These are phyloP conservation scores for Candida cerambycidarum DNA, from an alignment of 805 yeast genomes.

Conservation along the genomic window DNA sequence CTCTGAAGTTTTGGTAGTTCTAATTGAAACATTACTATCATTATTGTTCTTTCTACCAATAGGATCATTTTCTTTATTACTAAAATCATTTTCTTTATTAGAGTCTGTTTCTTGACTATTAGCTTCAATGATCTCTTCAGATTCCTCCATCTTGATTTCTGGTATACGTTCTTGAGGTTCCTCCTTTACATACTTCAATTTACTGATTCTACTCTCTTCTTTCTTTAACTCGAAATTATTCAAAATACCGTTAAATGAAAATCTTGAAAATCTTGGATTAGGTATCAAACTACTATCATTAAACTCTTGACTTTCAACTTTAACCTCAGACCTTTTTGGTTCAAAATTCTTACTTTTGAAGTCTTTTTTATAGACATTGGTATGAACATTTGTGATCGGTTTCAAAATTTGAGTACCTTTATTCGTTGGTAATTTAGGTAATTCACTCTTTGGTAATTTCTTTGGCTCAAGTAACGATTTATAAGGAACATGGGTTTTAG, in stretches of 20 bases:
- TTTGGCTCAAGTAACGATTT: slow-evolving; percentile 10
- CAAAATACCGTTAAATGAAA: slow-evolving; percentile 41
- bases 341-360: neutral
- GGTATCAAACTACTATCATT: slow-evolving; percentile 27
- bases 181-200: neutral
- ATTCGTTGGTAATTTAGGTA: slow-evolving; percentile 9
- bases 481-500: neutral
- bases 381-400: slow-evolving; percentile 7
- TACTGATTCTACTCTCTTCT: slow-evolving; percentile 3
- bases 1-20: neutral
- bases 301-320: slow-evolving; percentile 4
- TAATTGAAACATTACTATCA: neutral
- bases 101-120: too few species aligned
- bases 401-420: slow-evolving; percentile 2
- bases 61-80: neutral
- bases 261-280: slow-evolving; percentile 42
- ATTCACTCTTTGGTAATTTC: slow-evolving; percentile 3
- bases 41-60: neutral
- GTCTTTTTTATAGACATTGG: slow-evolving; percentile 4
- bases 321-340: neutral
- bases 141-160: slow-evolving; percentile 3
- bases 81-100: neutral
- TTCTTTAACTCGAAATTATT: slow-evolving; percentile 14
- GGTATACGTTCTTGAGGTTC: neutral
- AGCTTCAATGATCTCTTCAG: too few species aligned